phyloP scores from a whole-genome alignment of 192 early-diverging fungal species.

The Gonapodya prolifera region DNA sequence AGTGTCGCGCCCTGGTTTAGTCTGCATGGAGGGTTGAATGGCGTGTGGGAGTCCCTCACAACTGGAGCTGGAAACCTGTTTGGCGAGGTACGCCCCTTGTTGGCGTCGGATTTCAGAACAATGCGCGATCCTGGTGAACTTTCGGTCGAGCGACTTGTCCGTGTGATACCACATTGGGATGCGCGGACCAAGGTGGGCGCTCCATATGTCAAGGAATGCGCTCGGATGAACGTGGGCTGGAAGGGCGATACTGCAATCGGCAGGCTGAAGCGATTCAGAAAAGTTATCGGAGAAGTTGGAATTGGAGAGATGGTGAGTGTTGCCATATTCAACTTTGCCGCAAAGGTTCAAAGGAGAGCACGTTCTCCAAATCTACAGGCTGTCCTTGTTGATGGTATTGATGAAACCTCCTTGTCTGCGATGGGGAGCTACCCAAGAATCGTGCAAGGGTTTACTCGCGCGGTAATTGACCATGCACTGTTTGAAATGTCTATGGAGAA shows the following conservation, averaged over 20 bases:
- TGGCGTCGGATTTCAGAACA: too few relatives aligned
- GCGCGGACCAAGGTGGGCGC: neutral
- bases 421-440: neutral
- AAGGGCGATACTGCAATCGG: neutral
- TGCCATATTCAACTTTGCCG: too few relatives aligned
- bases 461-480: neutral
- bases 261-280: neutral
- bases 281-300: neutral
- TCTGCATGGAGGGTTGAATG: too few relatives aligned
- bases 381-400: neutral
- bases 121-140: too few relatives aligned
- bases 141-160: neutral
- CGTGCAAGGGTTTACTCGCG: neutral
- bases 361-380: neutral
- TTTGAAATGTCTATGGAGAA: constrained; percentile 1
- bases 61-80: too few relatives aligned
- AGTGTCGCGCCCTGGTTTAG: too few relatives aligned
- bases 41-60: too few relatives aligned
- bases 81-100: too few relatives aligned
- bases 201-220: neutral
- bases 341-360: neutral
- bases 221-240: neutral
- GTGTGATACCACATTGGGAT: neutral
- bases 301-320: neutral
- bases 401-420: neutral